Evolutionary conservation across 176 grass and related monocot species (phyloP), one percentile per base, ranked within the genome.

Genomic region (Urochloa ruziziensis): DNA sequence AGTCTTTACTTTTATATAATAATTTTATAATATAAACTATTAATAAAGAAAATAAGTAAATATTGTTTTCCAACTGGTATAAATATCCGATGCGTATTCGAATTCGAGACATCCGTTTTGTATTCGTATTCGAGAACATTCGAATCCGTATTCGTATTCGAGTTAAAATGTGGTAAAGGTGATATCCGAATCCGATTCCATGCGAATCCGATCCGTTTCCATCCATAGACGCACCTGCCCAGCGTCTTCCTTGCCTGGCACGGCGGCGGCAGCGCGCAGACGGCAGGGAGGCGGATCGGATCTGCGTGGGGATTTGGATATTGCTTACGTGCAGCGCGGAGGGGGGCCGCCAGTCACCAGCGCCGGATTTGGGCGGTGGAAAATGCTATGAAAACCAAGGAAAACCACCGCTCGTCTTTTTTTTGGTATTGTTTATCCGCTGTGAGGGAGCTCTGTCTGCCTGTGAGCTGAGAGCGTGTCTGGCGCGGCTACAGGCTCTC

Each of bases 211-310:
- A n/a, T n/a, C n/a, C n/a, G n/a, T n/a, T n/a, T n/a, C n/a, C n/a
- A n/a, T n/a, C n/a, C n/a, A n/a, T n/a, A n/a, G n/a, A 11, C 51
- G 82, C 86, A 56, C 67, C 82, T 75, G 73, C 79, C 11, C 56
- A 78, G 83, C 71, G 71, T 35, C 83, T 85, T 90, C 72, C 83
- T 82, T 82, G 78, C 46, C 24, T 48, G 65, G 44, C 88, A 78
- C 87, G 82, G 82, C 60, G 76, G 75, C 86, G 71, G 56, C 81
- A 14, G 78, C 62, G 78, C 44, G 40, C 58, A 1, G 37, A 27
- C 23, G 37, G 40, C 67, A 44, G 37, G 10, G 7, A 10, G 27
- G 17, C 17, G 78, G 12, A 49, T 16, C 34, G 52, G 70, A 82
- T 78, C 80, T 54, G 83, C 62, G 5, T 10, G 4, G 71, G 44